Percentiles rank a stretch among this genome's conserved stretches.
Evolutionary conservation across 352 stramenopile species (phyloP).

Genomic region (Phytophthora europaea): DNA sequence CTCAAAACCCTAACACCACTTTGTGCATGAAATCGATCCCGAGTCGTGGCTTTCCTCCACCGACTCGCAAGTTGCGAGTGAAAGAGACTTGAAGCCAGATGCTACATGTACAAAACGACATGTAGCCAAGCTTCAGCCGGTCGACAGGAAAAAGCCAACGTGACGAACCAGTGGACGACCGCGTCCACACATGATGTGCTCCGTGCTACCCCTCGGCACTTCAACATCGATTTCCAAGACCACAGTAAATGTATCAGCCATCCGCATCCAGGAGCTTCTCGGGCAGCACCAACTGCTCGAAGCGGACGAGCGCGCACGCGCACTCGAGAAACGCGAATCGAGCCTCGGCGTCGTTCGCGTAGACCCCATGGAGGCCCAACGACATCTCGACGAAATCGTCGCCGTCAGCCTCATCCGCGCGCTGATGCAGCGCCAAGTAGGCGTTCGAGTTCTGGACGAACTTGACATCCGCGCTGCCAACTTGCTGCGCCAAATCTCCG

Average conservation of each 20-base stretch:
- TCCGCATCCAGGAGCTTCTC: slow-evolving; percentile 3
- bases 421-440: slow-evolving; percentile 42
- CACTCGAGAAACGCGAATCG: slow-evolving; percentile 40
- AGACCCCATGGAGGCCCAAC: slow-evolving; percentile 30
- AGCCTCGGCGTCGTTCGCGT: slow-evolving; percentile 32
- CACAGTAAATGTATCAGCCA: not conserved
- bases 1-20: not conserved
- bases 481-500: slow-evolving; percentile 17
- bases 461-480: slow-evolving; percentile 8
- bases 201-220: not conserved
- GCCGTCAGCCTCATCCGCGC: slow-evolving; percentile 11
- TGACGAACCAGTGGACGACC: not conserved
- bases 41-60: not conserved
- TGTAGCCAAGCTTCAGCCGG: not conserved
- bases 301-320: slow-evolving; percentile 36
- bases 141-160: not conserved
- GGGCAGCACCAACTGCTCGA: slow-evolving; percentile 46
- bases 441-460: slow-evolving; percentile 40
- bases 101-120: too few relatives aligned
- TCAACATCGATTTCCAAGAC: slow-evolving; percentile 8
- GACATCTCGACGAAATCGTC: slow-evolving; percentile 40
- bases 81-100: not conserved
- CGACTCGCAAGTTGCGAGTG: too few relatives aligned
- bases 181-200: not conserved
- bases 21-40: not conserved